A percentile compares a stretch with the other conserved stretches of the same genome.
Conservation (phyloP, 2,329 filamentous ascomycete genomes). For the Fusarium duplospermum region DNA sequence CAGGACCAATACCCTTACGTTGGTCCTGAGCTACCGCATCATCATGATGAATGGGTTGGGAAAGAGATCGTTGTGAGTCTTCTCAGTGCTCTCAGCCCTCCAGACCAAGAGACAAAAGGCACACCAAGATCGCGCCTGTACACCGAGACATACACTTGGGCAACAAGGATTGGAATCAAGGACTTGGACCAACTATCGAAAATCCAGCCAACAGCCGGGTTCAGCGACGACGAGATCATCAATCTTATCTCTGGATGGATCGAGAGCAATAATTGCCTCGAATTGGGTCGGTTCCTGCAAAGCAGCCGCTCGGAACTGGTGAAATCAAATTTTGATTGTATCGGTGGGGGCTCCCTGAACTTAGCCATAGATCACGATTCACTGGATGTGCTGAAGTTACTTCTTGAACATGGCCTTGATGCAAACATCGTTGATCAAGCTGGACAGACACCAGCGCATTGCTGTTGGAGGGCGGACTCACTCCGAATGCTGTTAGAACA, state of each 20-base stretch:
- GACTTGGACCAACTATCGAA: neutral
- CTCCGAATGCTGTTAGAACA: neutral
- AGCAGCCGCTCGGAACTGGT: neutral
- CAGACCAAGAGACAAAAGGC: neutral
- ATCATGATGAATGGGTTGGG: too few species aligned
- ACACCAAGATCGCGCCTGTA: neutral
- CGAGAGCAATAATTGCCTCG: neutral
- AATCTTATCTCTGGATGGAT: neutral
- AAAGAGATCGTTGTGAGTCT: neutral
- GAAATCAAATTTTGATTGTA: neutral
- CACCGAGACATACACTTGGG: neutral
- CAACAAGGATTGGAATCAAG: neutral
- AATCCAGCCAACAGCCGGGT: neutral
- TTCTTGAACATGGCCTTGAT: neutral
- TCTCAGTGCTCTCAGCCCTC: neutral
- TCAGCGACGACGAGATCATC: neutral
- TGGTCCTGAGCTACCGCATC: neutral
- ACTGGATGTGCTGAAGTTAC: neutral
- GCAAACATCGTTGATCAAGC: neutral
- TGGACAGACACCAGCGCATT: neutral
- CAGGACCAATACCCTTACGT: neutral
- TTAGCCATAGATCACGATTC: neutral
- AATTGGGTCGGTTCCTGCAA: neutral
- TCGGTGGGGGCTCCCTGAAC: neutral
- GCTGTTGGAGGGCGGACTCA: neutral